Evolutionary conservation across 2,329 filamentous ascomycete species (phyloP), one percentile per base, ranked within the genome.

Genomic region (Mycosphaerella sp.): DNA sequence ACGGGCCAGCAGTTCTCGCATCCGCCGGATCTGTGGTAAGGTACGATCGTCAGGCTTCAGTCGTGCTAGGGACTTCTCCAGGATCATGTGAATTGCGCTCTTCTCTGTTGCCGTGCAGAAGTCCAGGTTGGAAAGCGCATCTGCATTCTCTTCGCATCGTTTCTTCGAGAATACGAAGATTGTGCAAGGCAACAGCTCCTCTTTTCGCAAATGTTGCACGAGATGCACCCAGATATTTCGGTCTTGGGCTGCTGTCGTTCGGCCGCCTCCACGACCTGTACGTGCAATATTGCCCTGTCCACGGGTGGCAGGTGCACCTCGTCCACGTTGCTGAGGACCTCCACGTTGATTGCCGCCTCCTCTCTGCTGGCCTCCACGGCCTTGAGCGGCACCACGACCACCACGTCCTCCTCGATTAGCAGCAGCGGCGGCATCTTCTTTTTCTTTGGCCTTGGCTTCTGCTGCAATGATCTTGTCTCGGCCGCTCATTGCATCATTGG

Each of bases 121-220:
- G 65, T 98, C 93, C 59, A 95, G 85, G 64, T 96, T 97, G 55
- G 87, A 91, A 17, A 98, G 76, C 0, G 93, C 91, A 66, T 96
- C 89, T 0, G 93, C 93, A 67, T 97, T 98, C 66, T 97, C 89
- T 69, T 98, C 93, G 63, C 93, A 97, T 46, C 93, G 79, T 70
- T 93, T 95, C 73, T 97, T 98, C 2, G 93, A 98, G 70, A 98
- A 98, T 50, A 98, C 91, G 66, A 98, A 98, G 59, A 98, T 95
- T 68, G 91, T 97, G 7, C 87, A 89, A 0, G 93, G 93, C 3
- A 98, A 79, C 3, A 98, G 77, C 43, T 82, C 88, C 46, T 89
- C 82, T 68, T 95, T 95, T 62, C 84, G 87, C 48, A 98, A 76
- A 69, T 88, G 89, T 64, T 95, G 88, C 2, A 98, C 89, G 35